phyloP scores from a whole-genome alignment of 2,329 filamentous ascomycete species.

The Teratosphaeria destructans region DNA sequence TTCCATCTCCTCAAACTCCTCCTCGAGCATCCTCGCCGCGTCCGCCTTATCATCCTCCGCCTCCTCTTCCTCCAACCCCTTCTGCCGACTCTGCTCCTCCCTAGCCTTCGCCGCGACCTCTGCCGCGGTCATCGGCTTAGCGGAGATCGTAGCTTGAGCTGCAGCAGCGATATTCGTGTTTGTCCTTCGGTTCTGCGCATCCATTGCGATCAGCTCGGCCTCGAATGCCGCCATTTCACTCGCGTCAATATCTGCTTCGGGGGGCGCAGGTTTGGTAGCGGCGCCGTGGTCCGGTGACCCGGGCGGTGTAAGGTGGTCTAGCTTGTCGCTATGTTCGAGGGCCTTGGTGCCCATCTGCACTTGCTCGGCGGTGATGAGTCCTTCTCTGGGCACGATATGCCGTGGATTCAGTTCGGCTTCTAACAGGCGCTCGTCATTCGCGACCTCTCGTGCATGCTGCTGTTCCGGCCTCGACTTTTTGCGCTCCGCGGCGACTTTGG shows the following conservation, averaged over 20 bases:
- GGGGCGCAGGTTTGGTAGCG: background rate
- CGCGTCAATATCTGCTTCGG: constrained; percentile 40
- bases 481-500: background rate
- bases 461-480: background rate
- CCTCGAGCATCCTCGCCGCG: constrained; percentile 33
- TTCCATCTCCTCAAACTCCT: constrained; percentile 43
- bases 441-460: background rate
- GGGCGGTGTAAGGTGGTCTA: background rate
- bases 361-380: background rate
- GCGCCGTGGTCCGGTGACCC: background rate
- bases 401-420: background rate
- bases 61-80: constrained; percentile 33
- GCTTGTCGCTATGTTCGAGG: background rate
- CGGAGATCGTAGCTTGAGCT: constrained; percentile 32
- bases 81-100: constrained; percentile 34
- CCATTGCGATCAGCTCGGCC: constrained; percentile 55
- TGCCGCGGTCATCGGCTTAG: constrained; percentile 37
- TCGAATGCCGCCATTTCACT: constrained; percentile 63
- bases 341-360: background rate
- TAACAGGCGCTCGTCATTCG: background rate
- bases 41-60: constrained; percentile 40
- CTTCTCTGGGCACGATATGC: background rate
- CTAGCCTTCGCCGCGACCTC: constrained; percentile 37
- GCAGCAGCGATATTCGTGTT: constrained; percentile 13
- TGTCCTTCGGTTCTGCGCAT: constrained; percentile 12